These are phyloP conservation scores for Boeremia exigua DNA, from an alignment of 2,329 filamentous ascomycete species.

Conservation along the genomic window DNA sequence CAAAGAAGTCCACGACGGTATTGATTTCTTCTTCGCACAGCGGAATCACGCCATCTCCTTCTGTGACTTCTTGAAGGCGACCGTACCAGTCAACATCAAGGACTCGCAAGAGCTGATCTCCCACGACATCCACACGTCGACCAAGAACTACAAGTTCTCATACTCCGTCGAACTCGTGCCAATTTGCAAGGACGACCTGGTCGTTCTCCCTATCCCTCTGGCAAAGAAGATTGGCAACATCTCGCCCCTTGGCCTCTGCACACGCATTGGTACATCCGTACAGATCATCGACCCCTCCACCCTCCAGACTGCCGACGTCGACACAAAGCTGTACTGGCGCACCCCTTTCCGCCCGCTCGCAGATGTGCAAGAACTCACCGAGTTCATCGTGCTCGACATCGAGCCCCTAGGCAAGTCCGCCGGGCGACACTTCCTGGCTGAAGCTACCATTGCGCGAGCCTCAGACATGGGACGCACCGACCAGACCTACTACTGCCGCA, in stretches of 20 bases:
- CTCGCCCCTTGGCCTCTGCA: constrained; percentile 81
- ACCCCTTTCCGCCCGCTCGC: constrained; percentile 83
- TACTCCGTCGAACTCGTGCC: constrained; percentile 89
- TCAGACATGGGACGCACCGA: constrained; percentile 87
- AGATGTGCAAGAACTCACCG: constrained; percentile 82
- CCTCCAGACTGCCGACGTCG: constrained; percentile 87
- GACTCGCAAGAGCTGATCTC: constrained; percentile 94
- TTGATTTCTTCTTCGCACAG: constrained; percentile 93
- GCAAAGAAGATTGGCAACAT: constrained; percentile 91
- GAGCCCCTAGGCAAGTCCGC: constrained; percentile 77
- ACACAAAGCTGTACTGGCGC: constrained; percentile 86
- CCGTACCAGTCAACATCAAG: constrained; percentile 78
- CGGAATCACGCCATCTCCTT: constrained; percentile 92
- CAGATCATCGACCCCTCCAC: constrained; percentile 90
- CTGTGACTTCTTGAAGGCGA: constrained; percentile 85
- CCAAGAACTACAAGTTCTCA: constrained; percentile 92
- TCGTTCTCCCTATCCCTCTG: constrained; percentile 88
- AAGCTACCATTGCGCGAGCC: constrained; percentile 85
- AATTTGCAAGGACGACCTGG: constrained; percentile 95
- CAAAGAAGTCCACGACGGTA: constrained; percentile 92
- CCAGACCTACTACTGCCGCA: constrained; percentile 85
- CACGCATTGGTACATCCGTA: constrained; percentile 85
- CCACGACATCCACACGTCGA: constrained; percentile 87
- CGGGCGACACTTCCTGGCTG: constrained; percentile 83
- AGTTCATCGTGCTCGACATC: constrained; percentile 95